A percentile compares a stretch with the other conserved stretches of the same genome.
Conservation (phyloP, 2,329 filamentous ascomycete genomes). For the Aschersonia sp. region DNA sequence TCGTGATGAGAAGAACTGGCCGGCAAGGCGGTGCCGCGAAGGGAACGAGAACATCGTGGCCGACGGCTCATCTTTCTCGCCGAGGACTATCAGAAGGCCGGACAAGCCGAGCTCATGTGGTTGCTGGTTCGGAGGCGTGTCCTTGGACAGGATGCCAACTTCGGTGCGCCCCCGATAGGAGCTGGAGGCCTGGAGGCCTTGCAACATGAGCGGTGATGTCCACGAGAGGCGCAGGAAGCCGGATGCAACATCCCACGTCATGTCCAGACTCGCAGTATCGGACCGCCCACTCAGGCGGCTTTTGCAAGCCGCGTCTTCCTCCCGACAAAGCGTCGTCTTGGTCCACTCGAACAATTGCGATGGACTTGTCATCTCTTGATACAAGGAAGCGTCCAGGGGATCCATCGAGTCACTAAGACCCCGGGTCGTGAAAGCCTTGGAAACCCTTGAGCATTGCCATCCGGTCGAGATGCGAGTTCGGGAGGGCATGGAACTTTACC, state of each 20-base stretch:
- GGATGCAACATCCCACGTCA: slow-evolving; percentile 60
- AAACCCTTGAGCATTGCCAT: no score
- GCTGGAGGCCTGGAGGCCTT: slow-evolving; percentile 24
- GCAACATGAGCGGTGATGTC: slow-evolving; percentile 40
- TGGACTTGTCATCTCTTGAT: slow-evolving; percentile 47
- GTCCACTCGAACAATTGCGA: slow-evolving; percentile 38
- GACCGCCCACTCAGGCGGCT: slow-evolving; percentile 26
- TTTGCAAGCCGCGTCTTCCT: slow-evolving; percentile 32
- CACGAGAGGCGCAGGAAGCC: slow-evolving; percentile 50
- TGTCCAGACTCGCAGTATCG: slow-evolving; percentile 52
- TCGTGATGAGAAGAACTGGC: slow-evolving; percentile 40
- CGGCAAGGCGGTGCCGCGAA: slow-evolving; percentile 54
- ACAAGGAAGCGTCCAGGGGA: slow-evolving; percentile 28
- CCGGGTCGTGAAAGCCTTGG: slow-evolving; percentile 46
- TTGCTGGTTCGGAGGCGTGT: slow-evolving; percentile 43
- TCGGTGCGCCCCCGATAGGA: slow-evolving; percentile 48
- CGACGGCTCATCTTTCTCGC: slow-evolving; percentile 57
- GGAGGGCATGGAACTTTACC: background rate
- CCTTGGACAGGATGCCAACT: slow-evolving; percentile 61
- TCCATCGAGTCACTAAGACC: slow-evolving; percentile 14
- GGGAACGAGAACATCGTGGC: slow-evolving; percentile 74
- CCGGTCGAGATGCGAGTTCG: no score
- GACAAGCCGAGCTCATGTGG: slow-evolving; percentile 63
- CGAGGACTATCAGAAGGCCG: slow-evolving; percentile 66
- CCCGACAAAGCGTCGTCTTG: slow-evolving; percentile 34